phyloP scores from a whole-genome alignment of 2,329 filamentous ascomycete species.

The Exophiala calicioides region DNA sequence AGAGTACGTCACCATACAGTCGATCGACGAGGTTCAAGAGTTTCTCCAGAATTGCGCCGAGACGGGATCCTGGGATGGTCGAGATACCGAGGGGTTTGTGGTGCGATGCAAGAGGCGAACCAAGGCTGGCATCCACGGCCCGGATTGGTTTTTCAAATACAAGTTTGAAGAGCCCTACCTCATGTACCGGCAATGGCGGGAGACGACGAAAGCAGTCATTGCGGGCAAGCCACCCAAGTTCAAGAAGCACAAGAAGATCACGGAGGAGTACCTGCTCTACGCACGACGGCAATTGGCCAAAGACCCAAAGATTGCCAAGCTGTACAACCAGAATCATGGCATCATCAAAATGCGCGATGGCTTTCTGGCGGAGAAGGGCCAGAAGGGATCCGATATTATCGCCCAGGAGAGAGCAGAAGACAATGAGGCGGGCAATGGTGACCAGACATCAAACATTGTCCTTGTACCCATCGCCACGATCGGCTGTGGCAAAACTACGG shows the following conservation, averaged over 20 bases:
- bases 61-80: conserved; percentile 83
- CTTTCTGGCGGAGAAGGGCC: conserved; percentile 78
- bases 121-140: conserved; percentile 49
- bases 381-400: conserved; percentile 88
- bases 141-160: conserved; percentile 99
- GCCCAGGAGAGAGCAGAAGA: conserved; percentile 58
- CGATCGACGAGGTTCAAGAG: conserved; percentile 69
- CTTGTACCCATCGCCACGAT: conserved; percentile 91
- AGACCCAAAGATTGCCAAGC: conserved; percentile 66
- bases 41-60: conserved; percentile 86
- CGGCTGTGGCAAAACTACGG: conserved; percentile 94
- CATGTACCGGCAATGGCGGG: conserved; percentile 98
- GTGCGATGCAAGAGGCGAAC: conserved; percentile 75
- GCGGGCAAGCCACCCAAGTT: conserved; percentile 69
- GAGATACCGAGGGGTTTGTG: conserved; percentile 95
- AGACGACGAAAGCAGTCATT: conserved; percentile 91
- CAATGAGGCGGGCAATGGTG: conserved; percentile 13
- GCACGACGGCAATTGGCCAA: conserved; percentile 71
- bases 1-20: conserved; percentile 73
- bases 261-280: conserved; percentile 84
- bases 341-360: conserved; percentile 90
- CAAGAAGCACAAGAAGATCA: conserved; percentile 87
- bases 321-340: conserved; percentile 85
- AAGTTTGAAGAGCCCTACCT: conserved; percentile 99
- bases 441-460: conserved; percentile 44